Percentiles rank a stretch among this genome's conserved stretches.
Conservation (phyloP, 441 rosid genomes). For the Metrosideros polymorpha region DNA sequence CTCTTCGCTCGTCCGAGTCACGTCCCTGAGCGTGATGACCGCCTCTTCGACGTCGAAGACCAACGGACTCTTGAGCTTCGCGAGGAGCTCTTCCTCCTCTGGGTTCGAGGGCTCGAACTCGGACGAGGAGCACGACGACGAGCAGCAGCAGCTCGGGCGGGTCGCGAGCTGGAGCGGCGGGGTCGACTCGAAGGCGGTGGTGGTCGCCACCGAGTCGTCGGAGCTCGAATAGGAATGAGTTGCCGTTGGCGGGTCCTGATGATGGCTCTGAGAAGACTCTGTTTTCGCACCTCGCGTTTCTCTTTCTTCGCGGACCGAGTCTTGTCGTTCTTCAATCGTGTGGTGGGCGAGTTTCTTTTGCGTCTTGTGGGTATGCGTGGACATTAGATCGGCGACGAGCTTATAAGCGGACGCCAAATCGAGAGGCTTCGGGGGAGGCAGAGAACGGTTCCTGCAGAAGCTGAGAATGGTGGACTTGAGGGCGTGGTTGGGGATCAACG, state of each 20-base stretch:
- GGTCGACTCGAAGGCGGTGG: neutral
- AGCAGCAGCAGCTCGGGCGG: conserved; percentile 53
- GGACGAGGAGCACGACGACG: conserved; percentile 38
- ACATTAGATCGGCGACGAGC: conserved; percentile 33
- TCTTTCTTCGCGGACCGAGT: neutral
- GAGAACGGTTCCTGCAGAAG: conserved; percentile 42
- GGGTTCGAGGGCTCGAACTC: conserved; percentile 30
- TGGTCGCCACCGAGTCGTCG: conserved; percentile 24
- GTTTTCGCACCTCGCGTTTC: conserved; percentile 8
- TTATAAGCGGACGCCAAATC: conserved; percentile 37
- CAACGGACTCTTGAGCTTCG: conserved; percentile 39
- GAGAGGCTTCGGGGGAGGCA: conserved; percentile 40
- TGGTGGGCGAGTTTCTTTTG: neutral
- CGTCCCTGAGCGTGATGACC: conserved; percentile 33
- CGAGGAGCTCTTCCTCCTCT: conserved; percentile 43
- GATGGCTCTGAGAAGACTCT: conserved; percentile 18
- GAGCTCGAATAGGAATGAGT: conserved; percentile 36
- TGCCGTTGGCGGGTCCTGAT: conserved; percentile 23
- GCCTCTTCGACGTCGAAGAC: conserved; percentile 57
- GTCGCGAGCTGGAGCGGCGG: conserved; percentile 34
- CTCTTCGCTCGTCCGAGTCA: conserved; percentile 47
- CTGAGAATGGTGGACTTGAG: conserved; percentile 55
- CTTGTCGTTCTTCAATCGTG: neutral
- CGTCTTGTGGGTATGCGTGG: neutral
- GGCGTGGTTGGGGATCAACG: conserved; percentile 72